These are phyloP conservation scores for Stachybotrys chartarum DNA, from an alignment of 2,329 filamentous ascomycete species.

Conservation along the genomic window DNA sequence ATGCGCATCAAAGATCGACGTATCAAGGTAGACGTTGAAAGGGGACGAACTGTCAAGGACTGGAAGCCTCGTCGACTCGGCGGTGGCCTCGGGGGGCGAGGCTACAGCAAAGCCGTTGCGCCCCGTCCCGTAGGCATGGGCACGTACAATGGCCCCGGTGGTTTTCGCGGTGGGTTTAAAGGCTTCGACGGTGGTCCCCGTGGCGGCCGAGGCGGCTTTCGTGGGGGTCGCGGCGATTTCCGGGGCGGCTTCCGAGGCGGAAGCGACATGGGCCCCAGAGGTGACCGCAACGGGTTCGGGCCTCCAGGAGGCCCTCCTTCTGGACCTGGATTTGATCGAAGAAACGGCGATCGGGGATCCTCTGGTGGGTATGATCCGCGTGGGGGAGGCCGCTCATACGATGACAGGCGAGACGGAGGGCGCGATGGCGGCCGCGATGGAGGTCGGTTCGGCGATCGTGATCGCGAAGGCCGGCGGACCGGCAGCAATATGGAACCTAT, in stretches of 20 bases:
- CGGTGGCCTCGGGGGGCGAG: slow-evolving; percentile 84
- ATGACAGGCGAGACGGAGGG: slow-evolving; percentile 43
- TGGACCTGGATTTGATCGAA: slow-evolving; percentile 46
- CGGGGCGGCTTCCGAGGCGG: slow-evolving; percentile 43
- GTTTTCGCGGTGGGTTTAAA: slow-evolving; percentile 38
- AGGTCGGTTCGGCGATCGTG: slow-evolving; percentile 32
- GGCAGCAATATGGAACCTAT: slow-evolving; percentile 83
- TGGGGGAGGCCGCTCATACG: slow-evolving; percentile 47
- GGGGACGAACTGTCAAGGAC: slow-evolving; percentile 85
- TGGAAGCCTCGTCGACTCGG: slow-evolving; percentile 91
- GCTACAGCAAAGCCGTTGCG: slow-evolving; percentile 78
- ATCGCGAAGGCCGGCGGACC: slow-evolving; percentile 48
- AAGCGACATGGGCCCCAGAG: slow-evolving; percentile 17
- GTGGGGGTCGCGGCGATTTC: slow-evolving; percentile 42
- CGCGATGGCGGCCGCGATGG: slow-evolving; percentile 41
- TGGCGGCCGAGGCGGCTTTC: slow-evolving; percentile 29
- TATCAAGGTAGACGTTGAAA: slow-evolving; percentile 92
- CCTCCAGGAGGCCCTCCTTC: slow-evolving; percentile 43
- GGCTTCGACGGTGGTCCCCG: slow-evolving; percentile 38
- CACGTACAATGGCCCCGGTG: slow-evolving; percentile 46
- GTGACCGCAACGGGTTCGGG: slow-evolving; percentile 33
- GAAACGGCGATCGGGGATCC: slow-evolving; percentile 36
- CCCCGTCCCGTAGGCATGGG: slow-evolving; percentile 62
- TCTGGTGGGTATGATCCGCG: slow-evolving; percentile 44
- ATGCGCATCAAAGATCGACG: slow-evolving; percentile 87